Base-by-base conservation (phyloP, 1,139 yeast species). In the Yamadazyma spencermartinsiae region DNA sequence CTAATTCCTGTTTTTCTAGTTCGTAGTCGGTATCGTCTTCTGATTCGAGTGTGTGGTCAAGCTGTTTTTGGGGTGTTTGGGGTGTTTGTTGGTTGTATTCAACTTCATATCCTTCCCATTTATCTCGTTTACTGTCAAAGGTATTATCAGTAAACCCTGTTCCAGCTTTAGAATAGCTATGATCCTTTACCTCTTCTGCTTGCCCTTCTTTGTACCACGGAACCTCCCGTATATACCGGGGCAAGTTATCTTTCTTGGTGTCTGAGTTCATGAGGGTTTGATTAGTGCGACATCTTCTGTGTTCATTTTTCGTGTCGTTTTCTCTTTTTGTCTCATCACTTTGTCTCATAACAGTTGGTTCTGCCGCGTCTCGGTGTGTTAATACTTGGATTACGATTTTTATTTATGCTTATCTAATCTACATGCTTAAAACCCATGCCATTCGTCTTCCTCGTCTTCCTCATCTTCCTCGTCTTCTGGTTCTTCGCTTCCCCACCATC, bases 51-150 rank as follows among this genome's bases (percentile, higher is more conserved):
- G 51, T 36, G 39, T n/a, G n/a, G n/a, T n/a, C n/a, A n/a, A n/a
- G n/a, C n/a, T n/a, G n/a, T 11, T 18, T 23, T 6, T 33, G 34
- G n/a, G 26, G 19, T 2, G 18, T 16, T 41, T 45, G 55, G 35
- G 74, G 66, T 27, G 63, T 59, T 16, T 53, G 51, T 33, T 75
- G 79, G 73, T 37, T 65, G 62, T 83, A 85, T 4, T 67, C 65
- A 1, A 73, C 66, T 41, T 82, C 82, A 52, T 76, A 82, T 0
- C 94, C 94, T 52, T 78, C 82, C 88, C 92, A 86, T 36, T 86
- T 65, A 56, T 86, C 95, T 40, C 94, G 63, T 47, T 83, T 83
- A 13, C 80, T 73, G 48, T 85, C 95, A 60, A 76, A 80, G 36
- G 70, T 76, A 4, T 73, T 72, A 39, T 50, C 18, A 17, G 12